phyloP scores from a whole-genome alignment of 2,329 filamentous ascomycete species.

The Fusarium luffae region DNA sequence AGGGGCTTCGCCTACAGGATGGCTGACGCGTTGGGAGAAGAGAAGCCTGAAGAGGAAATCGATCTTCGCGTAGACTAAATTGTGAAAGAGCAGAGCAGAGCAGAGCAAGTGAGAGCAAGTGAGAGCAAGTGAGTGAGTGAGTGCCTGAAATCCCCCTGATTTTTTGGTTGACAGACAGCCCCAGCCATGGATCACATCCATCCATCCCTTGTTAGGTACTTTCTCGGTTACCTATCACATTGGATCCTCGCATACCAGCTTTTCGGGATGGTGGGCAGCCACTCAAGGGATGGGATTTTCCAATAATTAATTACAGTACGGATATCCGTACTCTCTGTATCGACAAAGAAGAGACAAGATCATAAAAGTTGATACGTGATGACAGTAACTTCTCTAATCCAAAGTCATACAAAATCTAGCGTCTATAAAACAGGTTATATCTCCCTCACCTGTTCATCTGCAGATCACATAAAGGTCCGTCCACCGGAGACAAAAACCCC shows the following conservation, averaged over 20 bases:
- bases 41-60: background rate
- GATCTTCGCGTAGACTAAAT: background rate
- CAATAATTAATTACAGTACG: background rate
- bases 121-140: too few species aligned
- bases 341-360: background rate
- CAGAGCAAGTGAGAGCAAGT: background rate
- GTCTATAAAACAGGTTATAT: slow-evolving; percentile 1
- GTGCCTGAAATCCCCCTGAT: slow-evolving; percentile 23
- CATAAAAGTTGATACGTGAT: background rate
- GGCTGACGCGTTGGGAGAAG: slow-evolving; percentile 17
- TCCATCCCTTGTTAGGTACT: background rate
- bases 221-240: slow-evolving; percentile 21
- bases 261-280: slow-evolving; percentile 15
- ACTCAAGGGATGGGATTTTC: background rate
- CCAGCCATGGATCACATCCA: background rate
- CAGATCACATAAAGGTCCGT: slow-evolving; percentile 37
- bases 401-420: background rate
- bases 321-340: too few species aligned
- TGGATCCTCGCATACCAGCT: slow-evolving; percentile 19
- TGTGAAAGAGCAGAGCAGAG: background rate
- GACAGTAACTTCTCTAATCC: background rate
- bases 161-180: slow-evolving; percentile 2
- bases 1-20: slow-evolving; percentile 1
- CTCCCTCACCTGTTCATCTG: slow-evolving; percentile 5
- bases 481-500: slow-evolving; percentile 4